Evolutionary conservation across 1,284 basidiomycete species (phyloP).

Genomic region (Coriolopsis trogii): DNA sequence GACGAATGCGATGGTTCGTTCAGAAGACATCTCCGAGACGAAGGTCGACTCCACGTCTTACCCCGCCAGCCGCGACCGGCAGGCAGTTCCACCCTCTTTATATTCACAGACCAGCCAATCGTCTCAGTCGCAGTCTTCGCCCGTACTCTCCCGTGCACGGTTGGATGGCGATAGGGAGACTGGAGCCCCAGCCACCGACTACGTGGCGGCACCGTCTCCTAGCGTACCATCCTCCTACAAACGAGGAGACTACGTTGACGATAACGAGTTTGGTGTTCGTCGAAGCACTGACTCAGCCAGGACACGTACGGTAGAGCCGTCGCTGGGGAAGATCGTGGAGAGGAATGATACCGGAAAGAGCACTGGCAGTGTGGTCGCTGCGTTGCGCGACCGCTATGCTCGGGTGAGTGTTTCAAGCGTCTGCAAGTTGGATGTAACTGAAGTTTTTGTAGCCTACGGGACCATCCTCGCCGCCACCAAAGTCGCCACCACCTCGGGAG

Average conservation of each 20-base stretch:
- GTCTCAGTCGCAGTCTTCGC: not conserved
- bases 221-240: constrained; percentile 16
- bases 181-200: not conserved
- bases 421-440: not conserved
- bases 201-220: not conserved
- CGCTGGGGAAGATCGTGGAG: constrained; percentile 26
- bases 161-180: not conserved
- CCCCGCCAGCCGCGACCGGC: not conserved
- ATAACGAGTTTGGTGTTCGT: constrained; percentile 41
- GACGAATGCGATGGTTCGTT: not conserved
- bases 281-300: constrained; percentile 15
- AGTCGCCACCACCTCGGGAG: constrained; percentile 55
- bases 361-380: constrained; percentile 64
- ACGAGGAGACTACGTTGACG: constrained; percentile 38
- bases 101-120: constrained; percentile 3
- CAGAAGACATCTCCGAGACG: not conserved
- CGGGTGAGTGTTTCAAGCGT: constrained; percentile 42
- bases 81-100: not conserved
- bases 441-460: constrained; percentile 42
- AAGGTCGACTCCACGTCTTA: not conserved
- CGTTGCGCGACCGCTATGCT: constrained; percentile 66
- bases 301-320: constrained; percentile 23
- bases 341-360: constrained; percentile 43
- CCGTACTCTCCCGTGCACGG: not conserved
- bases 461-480: constrained; percentile 54